These are phyloP conservation scores for Przewalskia tangutica DNA, from an alignment of 257 asterid species.

Conservation along the genomic window DNA sequence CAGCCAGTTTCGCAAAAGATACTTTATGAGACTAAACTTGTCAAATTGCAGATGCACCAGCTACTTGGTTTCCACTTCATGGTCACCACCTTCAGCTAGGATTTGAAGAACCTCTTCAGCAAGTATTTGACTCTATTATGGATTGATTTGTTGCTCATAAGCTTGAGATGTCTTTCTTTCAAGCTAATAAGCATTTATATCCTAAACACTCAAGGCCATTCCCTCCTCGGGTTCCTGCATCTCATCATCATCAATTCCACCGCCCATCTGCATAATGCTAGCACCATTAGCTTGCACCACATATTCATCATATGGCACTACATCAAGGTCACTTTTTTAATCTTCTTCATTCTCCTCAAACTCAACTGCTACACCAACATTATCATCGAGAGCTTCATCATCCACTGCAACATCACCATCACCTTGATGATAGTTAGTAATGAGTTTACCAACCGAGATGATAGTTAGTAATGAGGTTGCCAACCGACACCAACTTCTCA, in stretches of 20 bases:
- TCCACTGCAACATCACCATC: constrained; percentile 18
- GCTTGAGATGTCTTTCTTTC: constrained; percentile 39
- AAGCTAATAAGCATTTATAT: constrained; percentile 40
- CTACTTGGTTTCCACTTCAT: constrained; percentile 30
- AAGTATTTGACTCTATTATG: constrained; percentile 32
- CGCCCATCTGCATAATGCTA: constrained; percentile 37
- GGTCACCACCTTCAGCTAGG: constrained; percentile 34
- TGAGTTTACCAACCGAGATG: constrained; percentile 14
- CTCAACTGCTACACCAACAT: constrained; percentile 41
- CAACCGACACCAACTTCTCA: constrained; percentile 6
- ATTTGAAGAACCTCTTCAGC: constrained; percentile 36
- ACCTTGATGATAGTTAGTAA: constrained; percentile 26
- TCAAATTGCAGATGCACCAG: constrained; percentile 30
- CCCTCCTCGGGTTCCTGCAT: constrained; percentile 22
- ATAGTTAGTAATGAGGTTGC: no score
- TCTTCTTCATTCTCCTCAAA: constrained; percentile 43
- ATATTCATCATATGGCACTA: constrained; percentile 27
- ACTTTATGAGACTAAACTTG: constrained; percentile 27
- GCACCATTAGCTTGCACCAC: constrained; percentile 13
- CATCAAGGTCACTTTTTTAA: constrained; percentile 30
- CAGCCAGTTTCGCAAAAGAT: constrained; percentile 29
- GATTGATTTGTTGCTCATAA: constrained; percentile 32
- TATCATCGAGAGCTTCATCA: constrained; percentile 27
- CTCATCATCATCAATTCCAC: constrained; percentile 32
- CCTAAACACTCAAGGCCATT: constrained; percentile 37